Evolutionary conservation across 2,329 filamentous ascomycete species (phyloP).

Genomic region (Stylonectria norvegica): DNA sequence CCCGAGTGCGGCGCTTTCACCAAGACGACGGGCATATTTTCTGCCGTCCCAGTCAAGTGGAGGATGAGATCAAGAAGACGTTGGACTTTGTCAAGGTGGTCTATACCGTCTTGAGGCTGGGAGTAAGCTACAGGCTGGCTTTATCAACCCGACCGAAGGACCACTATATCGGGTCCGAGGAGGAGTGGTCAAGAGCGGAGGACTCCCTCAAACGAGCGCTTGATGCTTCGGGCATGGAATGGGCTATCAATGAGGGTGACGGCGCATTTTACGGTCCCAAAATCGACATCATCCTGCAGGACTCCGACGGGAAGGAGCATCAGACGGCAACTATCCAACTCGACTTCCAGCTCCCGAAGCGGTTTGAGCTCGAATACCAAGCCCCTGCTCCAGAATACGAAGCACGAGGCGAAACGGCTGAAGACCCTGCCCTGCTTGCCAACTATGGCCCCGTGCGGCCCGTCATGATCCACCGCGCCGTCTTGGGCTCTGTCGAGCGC

Average conservation of each 20-base stretch:
- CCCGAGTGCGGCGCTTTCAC: constrained; percentile 80
- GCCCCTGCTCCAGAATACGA: constrained; percentile 64
- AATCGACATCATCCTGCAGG: constrained; percentile 79
- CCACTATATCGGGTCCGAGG: constrained; percentile 70
- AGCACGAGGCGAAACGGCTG: constrained; percentile 48
- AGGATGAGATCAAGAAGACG: constrained; percentile 69
- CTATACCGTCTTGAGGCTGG: constrained; percentile 67
- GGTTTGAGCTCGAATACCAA: constrained; percentile 74
- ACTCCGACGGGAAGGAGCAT: constrained; percentile 80
- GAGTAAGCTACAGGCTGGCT: constrained; percentile 66
- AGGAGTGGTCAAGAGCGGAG: constrained; percentile 56
- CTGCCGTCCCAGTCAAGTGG: constrained; percentile 73
- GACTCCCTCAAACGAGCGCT: constrained; percentile 38
- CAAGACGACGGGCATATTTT: constrained; percentile 93
- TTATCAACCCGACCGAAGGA: constrained; percentile 75
- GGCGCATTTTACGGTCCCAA: constrained; percentile 91
- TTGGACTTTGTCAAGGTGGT: constrained; percentile 71
- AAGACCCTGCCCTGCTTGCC: constrained; percentile 45
- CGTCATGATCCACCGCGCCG: constrained; percentile 80
- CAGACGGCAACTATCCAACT: constrained; percentile 87
- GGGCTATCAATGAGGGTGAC: constrained; percentile 75
- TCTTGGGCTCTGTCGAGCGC: constrained; percentile 79
- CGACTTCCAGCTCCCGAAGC: constrained; percentile 82
- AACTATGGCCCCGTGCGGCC: constrained; percentile 61
- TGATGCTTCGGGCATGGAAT: constrained; percentile 67